Conservation (phyloP, 202 grass and related monocot genomes). For the Saccharum hybrid region DNA sequence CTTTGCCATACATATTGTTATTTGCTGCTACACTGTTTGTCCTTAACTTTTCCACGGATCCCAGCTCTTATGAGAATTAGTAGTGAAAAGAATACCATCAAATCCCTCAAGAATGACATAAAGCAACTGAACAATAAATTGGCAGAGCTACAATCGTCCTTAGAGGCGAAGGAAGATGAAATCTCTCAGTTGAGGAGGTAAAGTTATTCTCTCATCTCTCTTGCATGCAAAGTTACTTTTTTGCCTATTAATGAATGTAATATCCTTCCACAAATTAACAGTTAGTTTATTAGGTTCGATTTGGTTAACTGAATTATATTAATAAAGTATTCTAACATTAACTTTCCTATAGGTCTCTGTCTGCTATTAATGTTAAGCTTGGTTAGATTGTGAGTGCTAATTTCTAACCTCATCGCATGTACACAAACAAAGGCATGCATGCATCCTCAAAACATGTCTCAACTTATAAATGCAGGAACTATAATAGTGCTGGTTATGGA, state of each 20-base stretch:
- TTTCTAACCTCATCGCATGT: neutral
- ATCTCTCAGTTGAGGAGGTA: constrained; percentile 73
- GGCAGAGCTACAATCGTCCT: constrained; percentile 81
- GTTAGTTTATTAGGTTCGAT: constrained; percentile 24
- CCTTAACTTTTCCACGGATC: constrained; percentile 76
- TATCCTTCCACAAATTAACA: constrained; percentile 21
- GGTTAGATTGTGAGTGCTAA: constrained; percentile 34
- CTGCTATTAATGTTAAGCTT: constrained; percentile 16
- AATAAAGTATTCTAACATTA: neutral
- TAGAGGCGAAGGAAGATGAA: constrained; percentile 85
- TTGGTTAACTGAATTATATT: neutral
- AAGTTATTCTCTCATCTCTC: constrained; percentile 49
- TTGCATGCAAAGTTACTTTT: constrained; percentile 23
- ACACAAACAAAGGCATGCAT: too few relatives aligned
- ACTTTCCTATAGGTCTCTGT: constrained; percentile 25
- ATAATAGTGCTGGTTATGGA: too few relatives aligned
- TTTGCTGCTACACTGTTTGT: constrained; percentile 45
- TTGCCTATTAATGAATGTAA: constrained; percentile 28
- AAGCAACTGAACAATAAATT: constrained; percentile 91
- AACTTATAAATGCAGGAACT: too few relatives aligned
- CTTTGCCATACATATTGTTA: too few relatives aligned
- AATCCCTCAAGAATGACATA: constrained; percentile 82
- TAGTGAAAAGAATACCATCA: constrained; percentile 87
- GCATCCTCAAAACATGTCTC: too few relatives aligned
- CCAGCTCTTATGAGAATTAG: constrained; percentile 88